Evolutionary conservation across 768 basidiomycete genomes (phyloP).

Genomic region (Crassisporium funariophilum): DNA sequence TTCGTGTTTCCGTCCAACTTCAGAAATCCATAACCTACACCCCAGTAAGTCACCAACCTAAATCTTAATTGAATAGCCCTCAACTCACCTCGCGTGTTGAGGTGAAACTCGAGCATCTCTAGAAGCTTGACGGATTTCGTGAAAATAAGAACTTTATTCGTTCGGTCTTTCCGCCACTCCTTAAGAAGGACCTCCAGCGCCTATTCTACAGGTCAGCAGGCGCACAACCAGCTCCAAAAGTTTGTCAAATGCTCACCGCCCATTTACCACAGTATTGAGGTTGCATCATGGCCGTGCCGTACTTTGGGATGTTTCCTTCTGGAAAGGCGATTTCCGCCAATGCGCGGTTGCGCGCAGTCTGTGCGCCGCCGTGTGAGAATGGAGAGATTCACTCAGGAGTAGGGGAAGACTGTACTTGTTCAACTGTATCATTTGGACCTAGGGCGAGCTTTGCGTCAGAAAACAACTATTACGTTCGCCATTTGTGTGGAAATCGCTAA

Average conservation of each 20-base stretch:
- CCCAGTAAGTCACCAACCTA: not conserved
- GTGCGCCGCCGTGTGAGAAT: slow-evolving; percentile 20
- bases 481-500: slow-evolving; percentile 26
- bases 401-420: slow-evolving; percentile 51
- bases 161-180: slow-evolving; percentile 61
- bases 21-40: slow-evolving; percentile 59
- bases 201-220: slow-evolving; percentile 34
- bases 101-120: slow-evolving; percentile 80
- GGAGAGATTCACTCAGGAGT: not conserved
- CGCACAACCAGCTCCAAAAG: not conserved
- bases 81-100: slow-evolving; percentile 53
- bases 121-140: slow-evolving; percentile 91
- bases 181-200: slow-evolving; percentile 67
- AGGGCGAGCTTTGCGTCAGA: not conserved
- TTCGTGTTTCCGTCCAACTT: slow-evolving; percentile 81
- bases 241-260: slow-evolving; percentile 50
- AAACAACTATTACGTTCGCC: not conserved
- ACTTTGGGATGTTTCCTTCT: slow-evolving; percentile 54
- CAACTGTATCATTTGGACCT: slow-evolving; percentile 70
- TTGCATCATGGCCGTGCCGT: slow-evolving; percentile 61
- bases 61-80: not conserved
- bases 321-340: slow-evolving; percentile 67
- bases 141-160: slow-evolving; percentile 92
- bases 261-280: slow-evolving; percentile 83
- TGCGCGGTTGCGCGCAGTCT: slow-evolving; percentile 56